Evolutionary conservation across 2,329 filamentous ascomycete genomes (phyloP).

Genomic region (Capronia epimyces): DNA sequence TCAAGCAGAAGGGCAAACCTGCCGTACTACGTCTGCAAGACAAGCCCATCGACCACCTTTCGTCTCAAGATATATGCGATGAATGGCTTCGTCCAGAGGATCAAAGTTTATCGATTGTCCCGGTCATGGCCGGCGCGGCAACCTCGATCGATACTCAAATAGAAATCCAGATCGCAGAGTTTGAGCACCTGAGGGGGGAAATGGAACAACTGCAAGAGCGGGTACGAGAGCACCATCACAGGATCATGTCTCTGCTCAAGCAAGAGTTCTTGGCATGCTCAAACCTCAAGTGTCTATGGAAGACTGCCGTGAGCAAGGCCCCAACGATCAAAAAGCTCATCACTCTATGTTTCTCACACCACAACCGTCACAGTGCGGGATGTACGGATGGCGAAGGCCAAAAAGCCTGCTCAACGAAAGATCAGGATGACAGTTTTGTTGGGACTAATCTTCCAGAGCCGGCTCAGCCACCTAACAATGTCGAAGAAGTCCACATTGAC

Average conservation of each 20-base stretch:
- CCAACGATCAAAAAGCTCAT: slow-evolving; percentile 31
- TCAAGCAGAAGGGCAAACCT: slow-evolving; percentile 30
- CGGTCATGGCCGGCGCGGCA: not conserved
- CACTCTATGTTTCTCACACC: slow-evolving; percentile 30
- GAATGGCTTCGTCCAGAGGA: slow-evolving; percentile 26
- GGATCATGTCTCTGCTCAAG: slow-evolving; percentile 31
- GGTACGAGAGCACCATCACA: slow-evolving; percentile 30
- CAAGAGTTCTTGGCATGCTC: slow-evolving; percentile 30
- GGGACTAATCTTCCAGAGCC: not conserved
- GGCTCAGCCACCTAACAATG: not conserved
- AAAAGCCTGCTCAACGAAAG: slow-evolving; percentile 5
- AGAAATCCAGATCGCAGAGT: slow-evolving; percentile 28
- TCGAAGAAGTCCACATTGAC: not conserved
- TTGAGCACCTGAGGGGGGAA: slow-evolving; percentile 30
- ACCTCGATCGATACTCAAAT: slow-evolving; percentile 15
- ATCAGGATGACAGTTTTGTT: not conserved
- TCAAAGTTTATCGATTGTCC: slow-evolving; percentile 8
- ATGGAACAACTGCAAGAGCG: slow-evolving; percentile 28
- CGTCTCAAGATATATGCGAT: slow-evolving; percentile 25
- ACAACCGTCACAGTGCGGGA: slow-evolving; percentile 8
- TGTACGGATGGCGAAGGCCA: slow-evolving; percentile 17
- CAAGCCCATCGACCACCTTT: slow-evolving; percentile 26
- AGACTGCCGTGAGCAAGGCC: slow-evolving; percentile 31
- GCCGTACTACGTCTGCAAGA: slow-evolving; percentile 31
- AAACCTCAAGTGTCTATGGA: slow-evolving; percentile 31